These are phyloP conservation scores for Fermentozyma sake DNA, from an alignment of 1,139 yeast genomes.

Conservation along the genomic window DNA sequence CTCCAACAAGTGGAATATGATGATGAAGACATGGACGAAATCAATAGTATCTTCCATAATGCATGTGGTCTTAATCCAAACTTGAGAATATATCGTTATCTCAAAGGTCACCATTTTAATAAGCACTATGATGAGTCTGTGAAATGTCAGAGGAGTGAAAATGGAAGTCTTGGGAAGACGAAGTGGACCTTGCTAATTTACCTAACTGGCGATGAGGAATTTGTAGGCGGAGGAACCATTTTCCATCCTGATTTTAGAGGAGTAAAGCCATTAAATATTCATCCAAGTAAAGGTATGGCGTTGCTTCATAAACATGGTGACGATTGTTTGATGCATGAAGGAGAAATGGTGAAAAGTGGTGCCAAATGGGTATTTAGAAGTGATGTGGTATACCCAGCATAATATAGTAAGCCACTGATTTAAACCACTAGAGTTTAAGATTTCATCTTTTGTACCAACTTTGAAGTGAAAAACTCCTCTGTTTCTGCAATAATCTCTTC, in stretches of 20 bases:
- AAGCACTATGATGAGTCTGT: slow-evolving; percentile 64
- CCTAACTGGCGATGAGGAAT: slow-evolving; percentile 54
- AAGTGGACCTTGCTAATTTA: slow-evolving; percentile 60
- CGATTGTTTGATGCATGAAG: slow-evolving; percentile 61
- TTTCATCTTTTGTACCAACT: slow-evolving; percentile 5
- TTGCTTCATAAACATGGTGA: slow-evolving; percentile 65
- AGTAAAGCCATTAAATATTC: slow-evolving; percentile 28
- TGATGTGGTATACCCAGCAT: slow-evolving; percentile 42
- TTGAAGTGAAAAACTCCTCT: slow-evolving; percentile 20
- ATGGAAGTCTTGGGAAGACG: slow-evolving; percentile 33
- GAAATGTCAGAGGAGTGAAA: slow-evolving; percentile 21
- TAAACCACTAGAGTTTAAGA: neutral
- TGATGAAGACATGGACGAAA: slow-evolving; percentile 23
- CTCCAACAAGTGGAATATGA: slow-evolving; percentile 26
- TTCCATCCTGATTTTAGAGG: slow-evolving; percentile 39
- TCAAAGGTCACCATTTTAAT: slow-evolving; percentile 57
- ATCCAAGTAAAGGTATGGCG: slow-evolving; percentile 56
- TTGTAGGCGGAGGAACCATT: slow-evolving; percentile 60
- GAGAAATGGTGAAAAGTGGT: slow-evolving; percentile 48
- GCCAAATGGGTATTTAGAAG: slow-evolving; percentile 64
- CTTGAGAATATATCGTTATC: slow-evolving; percentile 52
- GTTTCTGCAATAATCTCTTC: slow-evolving; percentile 16
- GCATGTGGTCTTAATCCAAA: slow-evolving; percentile 57
- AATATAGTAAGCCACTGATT: neutral
- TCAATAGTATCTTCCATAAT: slow-evolving; percentile 22